Conservation (phyloP, 768 basidiomycete species). For the Suillus luteus region DNA sequence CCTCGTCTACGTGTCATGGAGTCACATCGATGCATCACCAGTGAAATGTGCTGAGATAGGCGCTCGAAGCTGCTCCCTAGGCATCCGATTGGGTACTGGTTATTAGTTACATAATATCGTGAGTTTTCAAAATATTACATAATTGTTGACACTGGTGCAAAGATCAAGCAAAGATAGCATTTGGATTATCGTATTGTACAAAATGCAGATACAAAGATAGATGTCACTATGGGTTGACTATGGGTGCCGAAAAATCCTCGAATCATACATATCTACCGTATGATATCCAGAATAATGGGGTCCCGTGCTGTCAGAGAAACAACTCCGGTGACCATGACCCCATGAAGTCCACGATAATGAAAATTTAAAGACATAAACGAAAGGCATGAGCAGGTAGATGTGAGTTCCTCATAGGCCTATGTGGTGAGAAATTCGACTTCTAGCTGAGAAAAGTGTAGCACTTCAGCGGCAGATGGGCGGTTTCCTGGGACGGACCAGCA, state of each 20-base stretch:
- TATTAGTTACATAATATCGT: no score
- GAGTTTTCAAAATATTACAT: no score
- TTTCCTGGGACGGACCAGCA: constrained; percentile 11
- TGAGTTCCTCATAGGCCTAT: background rate
- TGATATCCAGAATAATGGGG: constrained; percentile 5
- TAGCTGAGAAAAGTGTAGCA: background rate
- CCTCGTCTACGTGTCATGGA: background rate
- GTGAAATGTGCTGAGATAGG: no score
- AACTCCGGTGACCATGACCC: background rate
- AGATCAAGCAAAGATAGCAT: no score
- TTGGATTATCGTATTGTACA: no score
- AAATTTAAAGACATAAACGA: background rate
- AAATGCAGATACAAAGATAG: no score
- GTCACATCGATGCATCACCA: background rate
- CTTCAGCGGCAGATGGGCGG: constrained; percentile 2
- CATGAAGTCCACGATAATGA: background rate
- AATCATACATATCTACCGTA: background rate
- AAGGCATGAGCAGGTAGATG: background rate
- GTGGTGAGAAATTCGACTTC: background rate
- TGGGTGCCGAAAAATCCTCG: background rate
- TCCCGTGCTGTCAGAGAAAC: constrained; percentile 1
- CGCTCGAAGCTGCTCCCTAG: no score
- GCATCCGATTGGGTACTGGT: no score
- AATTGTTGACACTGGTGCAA: no score
- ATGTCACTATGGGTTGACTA: background rate